phyloP scores from a whole-genome alignment of 257 asterid species.

The Apocynum venetum region DNA sequence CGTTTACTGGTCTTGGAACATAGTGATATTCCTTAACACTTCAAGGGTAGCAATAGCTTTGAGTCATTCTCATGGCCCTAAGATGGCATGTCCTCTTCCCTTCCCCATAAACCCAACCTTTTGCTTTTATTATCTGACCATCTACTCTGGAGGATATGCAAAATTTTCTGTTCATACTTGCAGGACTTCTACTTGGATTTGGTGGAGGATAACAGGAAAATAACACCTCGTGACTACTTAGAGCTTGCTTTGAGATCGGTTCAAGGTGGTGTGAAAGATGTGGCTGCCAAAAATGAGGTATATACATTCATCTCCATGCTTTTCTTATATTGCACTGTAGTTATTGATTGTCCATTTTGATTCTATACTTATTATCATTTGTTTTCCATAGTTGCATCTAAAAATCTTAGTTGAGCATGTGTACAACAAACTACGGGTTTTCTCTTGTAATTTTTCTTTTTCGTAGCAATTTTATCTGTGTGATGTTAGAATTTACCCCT shows the following conservation, averaged over 20 bases:
- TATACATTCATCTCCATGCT: not conserved
- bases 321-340: not conserved
- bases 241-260: slow-evolving; percentile 86
- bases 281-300: slow-evolving; percentile 93
- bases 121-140: not conserved
- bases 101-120: not conserved
- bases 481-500: not conserved
- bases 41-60: not conserved
- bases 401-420: not conserved
- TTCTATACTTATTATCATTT: not conserved
- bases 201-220: slow-evolving; percentile 77
- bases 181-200: slow-evolving; percentile 94
- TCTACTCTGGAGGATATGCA: slow-evolving; percentile 4
- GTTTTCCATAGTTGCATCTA: not conserved
- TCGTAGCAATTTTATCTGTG: not conserved
- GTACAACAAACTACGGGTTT: not conserved
- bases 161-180: slow-evolving; percentile 17
- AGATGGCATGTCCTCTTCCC: not conserved
- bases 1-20: not conserved
- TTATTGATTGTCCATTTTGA: not conserved
- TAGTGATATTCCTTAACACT: not conserved
- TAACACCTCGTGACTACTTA: slow-evolving; percentile 98
- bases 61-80: not conserved
- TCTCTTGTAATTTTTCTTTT: not conserved
- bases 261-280: slow-evolving; percentile 70